phyloP scores from a whole-genome alignment of 2,329 filamentous ascomycete genomes.

The Colletotrichum orchidophilum region DNA sequence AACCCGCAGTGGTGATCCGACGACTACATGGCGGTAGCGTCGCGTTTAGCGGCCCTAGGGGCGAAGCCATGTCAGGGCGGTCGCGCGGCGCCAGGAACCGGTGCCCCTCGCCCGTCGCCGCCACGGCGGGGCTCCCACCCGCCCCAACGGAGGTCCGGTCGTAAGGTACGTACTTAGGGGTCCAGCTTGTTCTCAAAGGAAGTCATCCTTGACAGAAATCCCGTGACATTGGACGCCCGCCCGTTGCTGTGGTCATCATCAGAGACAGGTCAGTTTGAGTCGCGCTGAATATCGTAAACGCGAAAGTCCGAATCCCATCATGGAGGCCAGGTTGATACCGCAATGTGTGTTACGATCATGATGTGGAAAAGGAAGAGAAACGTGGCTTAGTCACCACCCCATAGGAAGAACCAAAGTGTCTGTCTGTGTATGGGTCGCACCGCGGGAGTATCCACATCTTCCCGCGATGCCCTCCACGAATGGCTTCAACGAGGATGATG shows the following conservation, averaged over 20 bases:
- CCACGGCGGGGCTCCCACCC: slow-evolving; percentile 2
- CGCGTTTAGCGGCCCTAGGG: slow-evolving; percentile 11
- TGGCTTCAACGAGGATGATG: neutral
- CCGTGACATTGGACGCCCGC: neutral
- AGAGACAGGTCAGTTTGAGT: neutral
- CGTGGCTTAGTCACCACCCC: neutral
- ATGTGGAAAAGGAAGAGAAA: neutral
- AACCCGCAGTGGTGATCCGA: neutral
- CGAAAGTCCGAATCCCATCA: slow-evolving; percentile 7
- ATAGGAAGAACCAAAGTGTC: neutral
- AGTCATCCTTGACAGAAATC: neutral
- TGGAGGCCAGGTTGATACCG: neutral
- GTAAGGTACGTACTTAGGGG: neutral
- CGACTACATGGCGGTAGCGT: slow-evolving; percentile 12
- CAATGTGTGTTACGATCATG: neutral
- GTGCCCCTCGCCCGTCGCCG: slow-evolving; percentile 2
- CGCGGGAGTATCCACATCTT: neutral
- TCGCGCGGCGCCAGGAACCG: slow-evolving; percentile 30
- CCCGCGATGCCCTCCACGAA: neutral
- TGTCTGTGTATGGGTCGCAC: neutral
- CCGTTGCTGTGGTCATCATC: neutral
- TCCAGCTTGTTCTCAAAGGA: neutral
- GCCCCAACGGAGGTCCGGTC: slow-evolving; percentile 33
- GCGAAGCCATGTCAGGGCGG: slow-evolving; percentile 19
- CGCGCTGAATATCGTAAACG: slow-evolving; percentile 14